A percentile compares a stretch with the other conserved stretches of the same genome.
Evolutionary conservation across 805 yeast genomes (phyloP).

Genomic region (Cyberlindnera mrakii): DNA sequence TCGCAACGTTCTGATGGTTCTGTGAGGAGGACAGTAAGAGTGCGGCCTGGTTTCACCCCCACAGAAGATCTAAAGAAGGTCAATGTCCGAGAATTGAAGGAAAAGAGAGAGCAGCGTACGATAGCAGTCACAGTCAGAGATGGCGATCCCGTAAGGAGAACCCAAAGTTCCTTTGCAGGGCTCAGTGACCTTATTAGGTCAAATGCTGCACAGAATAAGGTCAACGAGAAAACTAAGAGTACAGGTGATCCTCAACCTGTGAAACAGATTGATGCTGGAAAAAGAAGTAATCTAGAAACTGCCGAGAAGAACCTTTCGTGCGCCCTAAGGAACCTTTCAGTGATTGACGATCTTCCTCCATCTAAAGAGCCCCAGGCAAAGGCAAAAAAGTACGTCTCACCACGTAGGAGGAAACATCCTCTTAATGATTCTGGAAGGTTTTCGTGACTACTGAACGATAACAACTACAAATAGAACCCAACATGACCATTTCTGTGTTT

Average conservation of each 20-base stretch:
- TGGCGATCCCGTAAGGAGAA: not conserved
- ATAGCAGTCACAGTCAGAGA: not conserved
- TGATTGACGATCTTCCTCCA: not conserved
- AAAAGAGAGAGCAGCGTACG: not conserved
- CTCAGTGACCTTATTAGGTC: not conserved
- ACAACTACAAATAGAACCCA: no score
- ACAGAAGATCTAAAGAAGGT: slow-evolving; percentile 17
- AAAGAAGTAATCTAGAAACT: not conserved
- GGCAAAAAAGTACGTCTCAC: slow-evolving; percentile 8
- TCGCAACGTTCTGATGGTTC: slow-evolving; percentile 23
- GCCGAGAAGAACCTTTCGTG: not conserved
- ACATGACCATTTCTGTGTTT: no score
- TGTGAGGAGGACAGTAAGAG: slow-evolving; percentile 15
- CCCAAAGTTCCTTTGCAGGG: not conserved
- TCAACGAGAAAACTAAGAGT: not conserved
- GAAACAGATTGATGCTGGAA: not conserved
- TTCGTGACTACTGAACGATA: no score
- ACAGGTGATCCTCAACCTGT: not conserved
- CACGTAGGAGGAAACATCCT: slow-evolving; percentile 12
- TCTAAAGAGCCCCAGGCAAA: not conserved
- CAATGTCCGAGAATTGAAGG: slow-evolving; percentile 9
- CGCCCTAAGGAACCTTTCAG: not conserved
- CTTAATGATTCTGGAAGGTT: slow-evolving; percentile 9
- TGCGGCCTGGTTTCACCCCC: slow-evolving; percentile 21
- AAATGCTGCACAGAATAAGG: not conserved